Percentiles rank a stretch among this genome's conserved stretches.
Conservation (phyloP, 129 eudicot species). For the Apium graveolens region DNA sequence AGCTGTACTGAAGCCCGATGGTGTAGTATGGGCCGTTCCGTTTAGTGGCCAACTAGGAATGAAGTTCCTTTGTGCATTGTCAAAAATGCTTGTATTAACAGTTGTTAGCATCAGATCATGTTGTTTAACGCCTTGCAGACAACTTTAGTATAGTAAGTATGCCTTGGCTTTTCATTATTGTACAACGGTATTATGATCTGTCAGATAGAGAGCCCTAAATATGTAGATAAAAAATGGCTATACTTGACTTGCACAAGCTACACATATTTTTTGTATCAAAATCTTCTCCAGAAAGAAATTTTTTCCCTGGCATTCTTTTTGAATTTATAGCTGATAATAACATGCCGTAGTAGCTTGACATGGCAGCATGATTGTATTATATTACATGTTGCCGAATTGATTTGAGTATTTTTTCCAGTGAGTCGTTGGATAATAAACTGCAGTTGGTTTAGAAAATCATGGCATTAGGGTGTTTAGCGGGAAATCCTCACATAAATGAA, state of each 20-base stretch:
- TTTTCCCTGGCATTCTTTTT: not conserved
- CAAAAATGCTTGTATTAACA: not conserved
- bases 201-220: not conserved
- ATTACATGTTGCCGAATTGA: not conserved
- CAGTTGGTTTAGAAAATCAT: not conserved
- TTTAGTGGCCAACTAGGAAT: not conserved
- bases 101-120: not conserved
- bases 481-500: no score
- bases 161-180: not conserved
- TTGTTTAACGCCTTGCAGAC: not conserved
- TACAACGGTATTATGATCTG: not conserved
- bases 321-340: no score
- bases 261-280: not conserved
- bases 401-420: not conserved
- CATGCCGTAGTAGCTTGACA: not conserved
- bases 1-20: slow-evolving; percentile 23
- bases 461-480: no score
- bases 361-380: not conserved
- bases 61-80: not conserved
- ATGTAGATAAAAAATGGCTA: not conserved
- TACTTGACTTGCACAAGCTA: not conserved
- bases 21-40: not conserved
- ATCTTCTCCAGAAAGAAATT: not conserved
- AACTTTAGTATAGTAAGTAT: not conserved
- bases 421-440: not conserved